A percentile compares a stretch with the other conserved stretches of the same genome.
Evolutionary conservation across 148 eudicot genomes (phyloP).

Genomic region (Spergularia marina): DNA sequence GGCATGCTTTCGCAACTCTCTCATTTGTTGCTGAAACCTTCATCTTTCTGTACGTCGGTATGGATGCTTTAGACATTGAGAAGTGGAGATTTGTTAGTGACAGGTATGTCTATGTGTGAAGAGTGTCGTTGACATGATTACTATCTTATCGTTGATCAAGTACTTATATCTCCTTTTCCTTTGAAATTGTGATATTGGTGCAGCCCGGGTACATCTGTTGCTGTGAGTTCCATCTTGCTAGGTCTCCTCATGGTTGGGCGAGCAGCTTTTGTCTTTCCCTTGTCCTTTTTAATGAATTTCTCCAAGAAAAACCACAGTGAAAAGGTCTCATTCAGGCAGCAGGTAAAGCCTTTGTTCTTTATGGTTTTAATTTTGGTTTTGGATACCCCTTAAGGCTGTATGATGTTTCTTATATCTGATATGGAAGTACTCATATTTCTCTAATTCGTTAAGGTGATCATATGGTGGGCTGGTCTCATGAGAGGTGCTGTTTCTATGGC

Average conservation of each 20-base stretch:
- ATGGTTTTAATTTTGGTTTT: not conserved
- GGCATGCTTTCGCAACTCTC: slow-evolving; percentile 87
- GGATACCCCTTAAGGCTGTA: no score
- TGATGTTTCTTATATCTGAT: not conserved
- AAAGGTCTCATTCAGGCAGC: slow-evolving; percentile 56
- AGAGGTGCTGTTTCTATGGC: slow-evolving; percentile 98
- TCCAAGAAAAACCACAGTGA: slow-evolving; percentile 45
- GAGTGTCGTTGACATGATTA: not conserved
- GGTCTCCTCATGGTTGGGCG: slow-evolving; percentile 78
- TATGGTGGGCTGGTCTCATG: slow-evolving; percentile 99
- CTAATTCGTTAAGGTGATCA: slow-evolving; percentile 44
- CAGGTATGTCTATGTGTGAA: slow-evolving; percentile 38
- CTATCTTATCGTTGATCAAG: not conserved
- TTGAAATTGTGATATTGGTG: slow-evolving; percentile 22
- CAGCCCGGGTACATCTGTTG: slow-evolving; percentile 77
- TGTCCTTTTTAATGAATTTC: slow-evolving; percentile 67
- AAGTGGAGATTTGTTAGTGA: slow-evolving; percentile 73
- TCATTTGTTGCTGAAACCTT: slow-evolving; percentile 78
- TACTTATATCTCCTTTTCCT: not conserved
- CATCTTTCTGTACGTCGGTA: slow-evolving; percentile 81
- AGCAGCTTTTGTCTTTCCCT: slow-evolving; percentile 84
- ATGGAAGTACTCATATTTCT: not conserved
- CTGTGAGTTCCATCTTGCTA: slow-evolving; percentile 64
- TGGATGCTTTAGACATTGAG: slow-evolving; percentile 91
- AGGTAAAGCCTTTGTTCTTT: slow-evolving; percentile 37